These are phyloP conservation scores for Trypanosoma caninum DNA, from an alignment of 208 protist genomes.

Conservation along the genomic window DNA sequence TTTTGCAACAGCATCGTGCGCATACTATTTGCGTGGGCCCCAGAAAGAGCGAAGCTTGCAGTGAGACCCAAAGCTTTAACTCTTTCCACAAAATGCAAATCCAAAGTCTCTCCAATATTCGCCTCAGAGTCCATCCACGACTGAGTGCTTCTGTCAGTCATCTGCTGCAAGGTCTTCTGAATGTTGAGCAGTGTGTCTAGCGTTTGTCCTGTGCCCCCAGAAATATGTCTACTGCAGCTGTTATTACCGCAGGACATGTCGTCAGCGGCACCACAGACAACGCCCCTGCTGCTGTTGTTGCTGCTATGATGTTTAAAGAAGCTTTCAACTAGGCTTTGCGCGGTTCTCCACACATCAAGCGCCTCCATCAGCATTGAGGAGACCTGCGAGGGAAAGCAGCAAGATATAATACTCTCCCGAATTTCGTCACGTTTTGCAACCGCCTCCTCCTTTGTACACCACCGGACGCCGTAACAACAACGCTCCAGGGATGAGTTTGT, in stretches of 20 bases:
- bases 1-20: slow-evolving; percentile 29
- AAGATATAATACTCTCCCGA: slow-evolving; percentile 34
- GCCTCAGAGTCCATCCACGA: slow-evolving; percentile 30
- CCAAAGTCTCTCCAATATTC: slow-evolving; percentile 28
- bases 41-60: slow-evolving; percentile 59
- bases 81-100: slow-evolving; percentile 18
- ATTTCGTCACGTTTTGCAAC: slow-evolving; percentile 40
- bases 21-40: slow-evolving; percentile 40
- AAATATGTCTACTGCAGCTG: not conserved
- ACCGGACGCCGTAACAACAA: slow-evolving; percentile 33
- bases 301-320: slow-evolving; percentile 45
- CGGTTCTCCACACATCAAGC: slow-evolving; percentile 55
- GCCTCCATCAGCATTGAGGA: slow-evolving; percentile 35
- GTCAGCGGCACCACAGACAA: not conserved
- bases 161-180: slow-evolving; percentile 40
- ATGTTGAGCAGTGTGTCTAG: slow-evolving; percentile 60
- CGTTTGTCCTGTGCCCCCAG: slow-evolving; percentile 31
- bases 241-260: not conserved
- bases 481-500: not conserved
- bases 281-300: slow-evolving; percentile 1
- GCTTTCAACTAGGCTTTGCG: slow-evolving; percentile 49
- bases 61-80: slow-evolving; percentile 56
- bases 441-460: slow-evolving; percentile 42
- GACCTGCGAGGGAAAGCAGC: slow-evolving; percentile 47
- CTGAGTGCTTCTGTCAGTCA: slow-evolving; percentile 24